Conservation (phyloP, 2,329 filamentous ascomycete genomes). For the Phoma herbarum region DNA sequence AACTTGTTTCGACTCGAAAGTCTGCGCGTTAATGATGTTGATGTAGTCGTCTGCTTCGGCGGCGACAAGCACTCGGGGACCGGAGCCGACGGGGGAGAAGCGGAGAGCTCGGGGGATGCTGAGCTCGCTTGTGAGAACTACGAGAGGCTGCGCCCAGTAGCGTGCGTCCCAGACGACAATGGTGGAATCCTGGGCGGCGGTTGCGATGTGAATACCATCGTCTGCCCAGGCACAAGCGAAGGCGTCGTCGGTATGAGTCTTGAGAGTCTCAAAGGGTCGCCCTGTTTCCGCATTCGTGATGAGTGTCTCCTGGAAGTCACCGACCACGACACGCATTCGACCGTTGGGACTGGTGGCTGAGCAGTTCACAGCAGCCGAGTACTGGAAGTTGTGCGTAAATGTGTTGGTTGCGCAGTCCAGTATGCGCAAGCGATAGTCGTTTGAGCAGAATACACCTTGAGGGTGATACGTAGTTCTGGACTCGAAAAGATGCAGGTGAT, state of each 20-base stretch:
- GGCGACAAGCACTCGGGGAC: slow-evolving; percentile 71
- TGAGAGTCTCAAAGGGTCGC: slow-evolving; percentile 63
- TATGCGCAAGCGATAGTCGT: slow-evolving; percentile 63
- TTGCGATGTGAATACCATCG: slow-evolving; percentile 78
- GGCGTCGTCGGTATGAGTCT: slow-evolving; percentile 73
- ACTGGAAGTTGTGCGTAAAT: slow-evolving; percentile 65
- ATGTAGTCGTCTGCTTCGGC: slow-evolving; percentile 80
- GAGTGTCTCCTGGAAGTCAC: slow-evolving; percentile 71
- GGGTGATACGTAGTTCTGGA: slow-evolving; percentile 59
- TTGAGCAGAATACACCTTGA: slow-evolving; percentile 65
- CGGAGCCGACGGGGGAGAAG: slow-evolving; percentile 76
- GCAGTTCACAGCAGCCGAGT: slow-evolving; percentile 74
- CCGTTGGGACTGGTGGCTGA: slow-evolving; percentile 75
- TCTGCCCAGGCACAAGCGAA: slow-evolving; percentile 84
- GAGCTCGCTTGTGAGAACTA: slow-evolving; percentile 70
- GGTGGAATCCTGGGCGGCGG: slow-evolving; percentile 77
- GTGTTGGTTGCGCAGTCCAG: slow-evolving; percentile 66
- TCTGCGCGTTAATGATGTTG: slow-evolving; percentile 73
- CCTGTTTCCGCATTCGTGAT: slow-evolving; percentile 76
- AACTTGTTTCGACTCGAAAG: slow-evolving; percentile 71
- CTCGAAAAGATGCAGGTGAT: slow-evolving; percentile 64
- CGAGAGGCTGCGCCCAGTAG: slow-evolving; percentile 67
- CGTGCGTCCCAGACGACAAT: slow-evolving; percentile 81
- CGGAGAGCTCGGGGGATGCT: slow-evolving; percentile 73
- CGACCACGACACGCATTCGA: slow-evolving; percentile 75